These are phyloP conservation scores for Thalassiosira mediterranea DNA, from an alignment of 352 stramenopile genomes.

Conservation along the genomic window DNA sequence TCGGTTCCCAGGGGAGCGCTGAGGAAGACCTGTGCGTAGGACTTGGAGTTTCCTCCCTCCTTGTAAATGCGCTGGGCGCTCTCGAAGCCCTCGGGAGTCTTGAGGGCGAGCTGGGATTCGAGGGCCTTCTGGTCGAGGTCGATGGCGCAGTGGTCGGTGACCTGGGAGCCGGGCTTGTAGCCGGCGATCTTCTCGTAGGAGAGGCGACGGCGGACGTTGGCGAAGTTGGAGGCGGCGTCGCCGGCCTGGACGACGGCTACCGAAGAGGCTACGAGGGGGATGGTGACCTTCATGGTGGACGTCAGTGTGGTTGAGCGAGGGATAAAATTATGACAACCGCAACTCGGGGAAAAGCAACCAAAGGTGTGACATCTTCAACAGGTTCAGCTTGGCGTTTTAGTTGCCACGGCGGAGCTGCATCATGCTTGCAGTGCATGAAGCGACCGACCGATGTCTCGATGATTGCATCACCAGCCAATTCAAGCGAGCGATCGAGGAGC, in stretches of 20 bases:
- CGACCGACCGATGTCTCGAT: too few relatives aligned
- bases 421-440: too few relatives aligned
- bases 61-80: constrained; percentile 56
- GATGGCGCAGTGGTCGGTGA: constrained; percentile 59
- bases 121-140: constrained; percentile 73
- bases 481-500: too few relatives aligned
- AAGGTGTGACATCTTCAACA: too few relatives aligned
- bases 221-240: too few relatives aligned
- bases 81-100: constrained; percentile 30
- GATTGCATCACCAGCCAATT: too few relatives aligned
- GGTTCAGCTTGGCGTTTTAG: too few relatives aligned
- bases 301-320: too few relatives aligned
- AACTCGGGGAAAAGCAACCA: too few relatives aligned
- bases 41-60: constrained; percentile 67
- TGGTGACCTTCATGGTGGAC: constrained; percentile 29
- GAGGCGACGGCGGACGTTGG: constrained; percentile 10
- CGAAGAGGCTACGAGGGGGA: constrained; percentile 1
- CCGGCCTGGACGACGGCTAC: neutral
- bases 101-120: constrained; percentile 35
- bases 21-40: constrained; percentile 54
- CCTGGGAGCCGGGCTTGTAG: constrained; percentile 51
- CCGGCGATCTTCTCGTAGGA: constrained; percentile 48
- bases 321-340: too few relatives aligned
- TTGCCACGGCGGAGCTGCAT: too few relatives aligned
- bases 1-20: constrained; percentile 19